These are phyloP conservation scores for Buxus sempervirens DNA, from an alignment of 164 flowering plant genomes.

Conservation along the genomic window DNA sequence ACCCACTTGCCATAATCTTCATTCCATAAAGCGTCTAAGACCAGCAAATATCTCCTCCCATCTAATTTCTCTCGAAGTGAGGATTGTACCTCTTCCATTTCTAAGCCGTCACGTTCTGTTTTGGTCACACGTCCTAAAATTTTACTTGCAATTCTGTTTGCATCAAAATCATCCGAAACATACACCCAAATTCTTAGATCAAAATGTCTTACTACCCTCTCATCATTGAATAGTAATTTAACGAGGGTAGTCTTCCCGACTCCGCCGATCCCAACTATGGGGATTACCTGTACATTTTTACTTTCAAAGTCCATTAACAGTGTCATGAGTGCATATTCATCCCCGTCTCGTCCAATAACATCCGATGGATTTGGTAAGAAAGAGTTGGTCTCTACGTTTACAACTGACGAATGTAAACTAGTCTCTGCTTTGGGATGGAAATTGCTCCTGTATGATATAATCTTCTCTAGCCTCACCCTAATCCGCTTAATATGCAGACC, in stretches of 20 bases:
- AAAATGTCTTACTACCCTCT: conserved; percentile 6
- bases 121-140: conserved; percentile 3
- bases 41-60: conserved; percentile 12
- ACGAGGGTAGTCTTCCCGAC: conserved; percentile 25
- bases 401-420: too few relatives aligned
- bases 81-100: conserved; percentile 4
- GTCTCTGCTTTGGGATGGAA: background rate
- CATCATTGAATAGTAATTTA: conserved; percentile 17
- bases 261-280: conserved; percentile 28
- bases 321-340: conserved; percentile 4
- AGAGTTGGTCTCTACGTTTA: background rate
- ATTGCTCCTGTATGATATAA: background rate
- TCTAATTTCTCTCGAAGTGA: background rate
- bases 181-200: conserved; percentile 16
- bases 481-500: too few relatives aligned
- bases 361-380: background rate
- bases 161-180: conserved; percentile 11
- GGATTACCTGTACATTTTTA: background rate
- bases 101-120: background rate
- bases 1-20: conserved; percentile 14
- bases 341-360: conserved; percentile 11
- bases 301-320: background rate
- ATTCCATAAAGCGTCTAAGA: conserved; percentile 22
- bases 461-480: background rate
- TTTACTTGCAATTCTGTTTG: conserved; percentile 1